These are phyloP conservation scores for Lactarius tabidus DNA, from an alignment of 768 basidiomycete genomes.

Conservation along the genomic window DNA sequence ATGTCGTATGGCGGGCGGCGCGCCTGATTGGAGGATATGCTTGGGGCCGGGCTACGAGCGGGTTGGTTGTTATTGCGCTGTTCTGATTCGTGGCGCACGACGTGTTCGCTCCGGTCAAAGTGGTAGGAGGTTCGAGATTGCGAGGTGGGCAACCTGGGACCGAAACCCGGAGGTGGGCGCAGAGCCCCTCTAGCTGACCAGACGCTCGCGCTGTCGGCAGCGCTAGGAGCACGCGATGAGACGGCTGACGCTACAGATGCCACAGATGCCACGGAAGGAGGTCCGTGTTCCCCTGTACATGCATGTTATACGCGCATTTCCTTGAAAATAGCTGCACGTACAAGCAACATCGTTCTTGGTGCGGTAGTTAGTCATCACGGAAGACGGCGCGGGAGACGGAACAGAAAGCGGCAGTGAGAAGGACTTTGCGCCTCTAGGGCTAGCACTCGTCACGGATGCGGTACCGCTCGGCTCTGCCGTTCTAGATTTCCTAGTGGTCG, in stretches of 20 bases:
- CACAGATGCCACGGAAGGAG: neutral
- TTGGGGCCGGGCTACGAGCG: neutral
- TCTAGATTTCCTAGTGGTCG: neutral
- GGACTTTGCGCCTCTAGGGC: neutral
- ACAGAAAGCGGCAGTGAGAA: neutral
- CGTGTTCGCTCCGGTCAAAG: slow-evolving; percentile 18
- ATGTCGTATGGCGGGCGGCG: neutral
- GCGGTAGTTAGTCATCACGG: neutral
- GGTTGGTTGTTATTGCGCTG: neutral
- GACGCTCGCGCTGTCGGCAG: neutral
- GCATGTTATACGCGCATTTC: neutral
- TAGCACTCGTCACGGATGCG: neutral
- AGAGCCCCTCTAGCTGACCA: neutral
- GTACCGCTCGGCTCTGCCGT: neutral
- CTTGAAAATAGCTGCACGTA: neutral
- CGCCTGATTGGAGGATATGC: neutral
- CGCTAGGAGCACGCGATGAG: neutral
- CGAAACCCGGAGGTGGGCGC: neutral
- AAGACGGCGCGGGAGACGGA: neutral
- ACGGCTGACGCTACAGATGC: neutral
- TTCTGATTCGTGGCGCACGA: neutral
- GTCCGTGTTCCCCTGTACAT: neutral
- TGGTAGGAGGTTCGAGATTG: neutral
- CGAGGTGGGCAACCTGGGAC: neutral
- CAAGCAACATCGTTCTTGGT: neutral